These are phyloP conservation scores for Fraxinus xanthoxyloides DNA, from an alignment of 305 asterid species.

Conservation along the genomic window DNA sequence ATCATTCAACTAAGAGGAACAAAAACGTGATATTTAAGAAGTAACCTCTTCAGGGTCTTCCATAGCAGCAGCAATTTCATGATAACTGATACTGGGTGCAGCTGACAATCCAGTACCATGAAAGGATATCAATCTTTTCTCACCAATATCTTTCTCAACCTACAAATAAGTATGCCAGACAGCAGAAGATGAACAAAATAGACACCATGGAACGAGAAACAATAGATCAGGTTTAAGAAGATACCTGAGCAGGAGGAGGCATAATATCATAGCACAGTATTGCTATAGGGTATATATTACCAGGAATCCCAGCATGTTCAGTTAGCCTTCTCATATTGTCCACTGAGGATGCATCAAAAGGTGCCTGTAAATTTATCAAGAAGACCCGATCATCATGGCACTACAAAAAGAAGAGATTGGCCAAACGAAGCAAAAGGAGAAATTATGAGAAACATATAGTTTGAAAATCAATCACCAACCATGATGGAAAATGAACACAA, in stretches of 20 bases:
- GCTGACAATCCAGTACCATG: constrained; percentile 82
- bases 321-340: constrained; percentile 91
- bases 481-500: background rate
- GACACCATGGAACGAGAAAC: background rate
- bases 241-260: constrained; percentile 91
- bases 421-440: background rate
- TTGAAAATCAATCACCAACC: background rate
- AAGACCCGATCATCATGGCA: constrained; percentile 20
- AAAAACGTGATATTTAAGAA: background rate
- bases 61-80: constrained; percentile 45
- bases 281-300: constrained; percentile 78
- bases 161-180: constrained; percentile 22
- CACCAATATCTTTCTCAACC: constrained; percentile 94
- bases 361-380: constrained; percentile 51
- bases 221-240: constrained; percentile 1
- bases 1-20: constrained; percentile 1
- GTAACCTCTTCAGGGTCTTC: constrained; percentile 73
- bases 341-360: constrained; percentile 71
- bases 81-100: constrained; percentile 51
- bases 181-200: constrained; percentile 12
- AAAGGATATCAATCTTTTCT: constrained; percentile 70
- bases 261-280: constrained; percentile 69
- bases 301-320: constrained; percentile 80
- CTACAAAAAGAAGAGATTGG: background rate
- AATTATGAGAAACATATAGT: background rate